Conservation (phyloP, 1,284 basidiomycete species). For the Fomitopsis pinicola region DNA sequence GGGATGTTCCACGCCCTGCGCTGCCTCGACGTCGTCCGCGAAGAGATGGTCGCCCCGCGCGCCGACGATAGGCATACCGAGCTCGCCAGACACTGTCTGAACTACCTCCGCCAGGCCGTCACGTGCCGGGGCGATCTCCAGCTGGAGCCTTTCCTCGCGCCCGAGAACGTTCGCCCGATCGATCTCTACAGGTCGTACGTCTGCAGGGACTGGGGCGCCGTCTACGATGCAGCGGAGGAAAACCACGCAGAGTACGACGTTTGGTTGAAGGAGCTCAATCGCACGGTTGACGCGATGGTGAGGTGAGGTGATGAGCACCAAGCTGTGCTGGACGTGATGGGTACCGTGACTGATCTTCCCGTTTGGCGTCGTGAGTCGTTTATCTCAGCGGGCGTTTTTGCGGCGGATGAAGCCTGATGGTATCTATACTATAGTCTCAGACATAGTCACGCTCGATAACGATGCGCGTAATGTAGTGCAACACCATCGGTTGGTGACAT, state of each 20-base stretch:
- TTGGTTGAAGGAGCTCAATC: neutral
- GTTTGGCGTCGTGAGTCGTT: too few species aligned
- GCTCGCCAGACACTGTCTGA: constrained; percentile 19
- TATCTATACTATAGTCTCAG: too few species aligned
- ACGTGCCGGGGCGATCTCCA: constrained; percentile 19
- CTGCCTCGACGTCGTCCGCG: constrained; percentile 19
- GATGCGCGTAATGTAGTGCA: too few species aligned
- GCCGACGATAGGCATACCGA: constrained; percentile 10
- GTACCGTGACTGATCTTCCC: too few species aligned
- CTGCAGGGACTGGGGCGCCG: constrained; percentile 20
- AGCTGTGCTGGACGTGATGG: too few species aligned
- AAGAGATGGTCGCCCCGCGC: constrained; percentile 13
- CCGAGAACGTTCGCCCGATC: constrained; percentile 15
- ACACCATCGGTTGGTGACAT: too few species aligned
- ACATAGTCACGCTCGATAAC: too few species aligned
- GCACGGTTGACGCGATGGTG: too few species aligned
- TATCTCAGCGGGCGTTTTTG: too few species aligned
- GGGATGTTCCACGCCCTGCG: constrained; percentile 19
- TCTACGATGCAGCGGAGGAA: constrained; percentile 16
- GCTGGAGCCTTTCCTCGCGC: constrained; percentile 21
- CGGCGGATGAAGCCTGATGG: too few species aligned
- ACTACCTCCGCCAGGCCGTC: constrained; percentile 20
- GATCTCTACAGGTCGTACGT: constrained; percentile 15
- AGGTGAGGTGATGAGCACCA: too few species aligned
- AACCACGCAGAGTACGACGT: constrained; percentile 13